These are phyloP conservation scores for Phytophthora hybrid DNA, from an alignment of 352 stramenopile species.

Conservation along the genomic window DNA sequence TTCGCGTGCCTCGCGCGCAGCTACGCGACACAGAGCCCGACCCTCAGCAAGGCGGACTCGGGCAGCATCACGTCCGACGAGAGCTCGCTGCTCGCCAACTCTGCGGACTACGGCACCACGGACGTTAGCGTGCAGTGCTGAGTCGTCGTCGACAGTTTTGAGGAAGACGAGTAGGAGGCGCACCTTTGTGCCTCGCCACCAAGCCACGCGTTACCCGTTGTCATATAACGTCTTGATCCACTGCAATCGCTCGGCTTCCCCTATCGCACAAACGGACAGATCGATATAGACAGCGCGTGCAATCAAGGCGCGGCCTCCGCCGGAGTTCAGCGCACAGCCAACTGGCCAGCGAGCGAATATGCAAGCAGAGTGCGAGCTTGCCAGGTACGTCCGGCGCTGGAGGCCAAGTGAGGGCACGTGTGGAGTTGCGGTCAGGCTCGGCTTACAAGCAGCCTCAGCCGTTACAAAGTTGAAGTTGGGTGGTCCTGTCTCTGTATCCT, in stretches of 20 bases:
- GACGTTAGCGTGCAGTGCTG: conserved; percentile 30
- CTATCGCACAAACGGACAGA: not conserved
- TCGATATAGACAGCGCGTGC: not conserved
- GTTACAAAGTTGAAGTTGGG: conserved; percentile 18
- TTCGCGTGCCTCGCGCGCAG: conserved; percentile 43
- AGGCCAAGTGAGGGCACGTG: not conserved
- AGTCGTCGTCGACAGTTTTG: conserved; percentile 13
- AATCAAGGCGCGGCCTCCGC: not conserved
- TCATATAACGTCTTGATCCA: conserved; percentile 7
- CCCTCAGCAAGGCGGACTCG: conserved; percentile 26
- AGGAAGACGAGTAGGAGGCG: conserved; percentile 1
- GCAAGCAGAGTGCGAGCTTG: not conserved
- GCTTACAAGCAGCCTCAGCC: not conserved
- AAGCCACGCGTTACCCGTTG: not conserved
- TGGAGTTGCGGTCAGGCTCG: not conserved
- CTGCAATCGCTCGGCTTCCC: not conserved
- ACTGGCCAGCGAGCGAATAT: not conserved
- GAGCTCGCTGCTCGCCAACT: conserved; percentile 34
- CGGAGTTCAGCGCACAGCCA: not conserved
- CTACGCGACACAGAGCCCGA: conserved; percentile 37
- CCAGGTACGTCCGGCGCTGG: not conserved
- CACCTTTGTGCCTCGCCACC: not conserved
- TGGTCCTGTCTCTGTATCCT: not conserved
- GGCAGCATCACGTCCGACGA: conserved; percentile 44
- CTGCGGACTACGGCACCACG: conserved; percentile 36